A percentile compares a stretch with the other conserved stretches of the same genome.
Conservation (phyloP, 2,329 filamentous ascomycete genomes). For the Hypomyces perniciosus region DNA sequence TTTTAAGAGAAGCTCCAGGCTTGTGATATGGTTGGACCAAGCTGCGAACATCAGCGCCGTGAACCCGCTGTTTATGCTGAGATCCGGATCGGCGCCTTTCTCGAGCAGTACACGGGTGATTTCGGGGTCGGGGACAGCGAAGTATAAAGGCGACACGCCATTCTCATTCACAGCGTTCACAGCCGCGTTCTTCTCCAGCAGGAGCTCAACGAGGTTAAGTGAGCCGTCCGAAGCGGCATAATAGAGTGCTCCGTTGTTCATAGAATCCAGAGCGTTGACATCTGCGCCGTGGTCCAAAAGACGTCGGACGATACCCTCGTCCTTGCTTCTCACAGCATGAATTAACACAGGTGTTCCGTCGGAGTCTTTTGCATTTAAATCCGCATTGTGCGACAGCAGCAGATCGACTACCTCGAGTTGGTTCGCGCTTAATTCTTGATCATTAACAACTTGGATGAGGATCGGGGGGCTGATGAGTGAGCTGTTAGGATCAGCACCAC, state of each 20-base stretch:
- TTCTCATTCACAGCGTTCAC: conserved; percentile 11
- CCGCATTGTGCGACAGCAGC: conserved; percentile 9
- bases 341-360: conserved; percentile 3
- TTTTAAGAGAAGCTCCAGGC: conserved; percentile 3
- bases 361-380: conserved; percentile 8
- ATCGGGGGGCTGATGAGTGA: conserved; percentile 9
- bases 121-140: not conserved
- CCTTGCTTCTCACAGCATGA: not conserved
- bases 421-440: conserved; percentile 4
- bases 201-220: conserved; percentile 6
- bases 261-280: not conserved
- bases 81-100: conserved; percentile 9
- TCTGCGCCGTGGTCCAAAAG: conserved; percentile 13
- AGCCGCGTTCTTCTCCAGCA: conserved; percentile 15
- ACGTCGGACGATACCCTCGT: not conserved
- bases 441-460: conserved; percentile 4
- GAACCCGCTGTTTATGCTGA: conserved; percentile 3
- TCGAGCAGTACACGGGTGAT: conserved; percentile 8
- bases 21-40: conserved; percentile 4
- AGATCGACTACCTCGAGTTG: conserved; percentile 9
- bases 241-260: conserved; percentile 1
- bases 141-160: conserved; percentile 4
- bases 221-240: not conserved
- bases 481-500: conserved; percentile 18
- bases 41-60: conserved; percentile 10